Evolutionary conservation across 257 asterid species (phyloP), one percentile per base, ranked within the genome.

Genomic region (Hygrophila difformis): DNA sequence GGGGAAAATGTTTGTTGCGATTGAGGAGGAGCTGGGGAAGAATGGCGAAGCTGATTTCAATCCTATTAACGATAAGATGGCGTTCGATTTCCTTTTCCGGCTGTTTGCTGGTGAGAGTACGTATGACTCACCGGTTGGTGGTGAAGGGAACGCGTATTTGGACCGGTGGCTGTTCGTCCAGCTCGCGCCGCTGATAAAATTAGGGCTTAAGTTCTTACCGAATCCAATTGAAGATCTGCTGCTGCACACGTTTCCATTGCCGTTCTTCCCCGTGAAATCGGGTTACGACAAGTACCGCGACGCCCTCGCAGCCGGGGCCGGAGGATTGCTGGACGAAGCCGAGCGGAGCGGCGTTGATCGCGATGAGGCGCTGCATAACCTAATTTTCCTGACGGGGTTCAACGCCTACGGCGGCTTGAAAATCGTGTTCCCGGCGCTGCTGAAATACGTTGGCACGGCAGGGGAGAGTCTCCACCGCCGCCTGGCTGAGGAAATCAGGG

Each of bases 331-430:
- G 5, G 66, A 69, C 16, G 72, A 69, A 47, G 76, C 76, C 18
- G 76, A 64, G 66, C 28, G 26, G 20, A 34, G 14, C 1, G 76
- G 72, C 8, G 0, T 64, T 1, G 39, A 42, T n/a, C 31, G 66
- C 18, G 72, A 64, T 0, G 76, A 70, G 20, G 72, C 72, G 0
- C 46, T 63, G 1, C 69, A 70, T n/a, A 70, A 70, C 43, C n/a
- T 70, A 6, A 12, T 64, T 37, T 70, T 64, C n/a, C 26, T 70
- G 0, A 31, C 48, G 3, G 69, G 76, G 1, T 70, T 70, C 18
- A 70, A 64, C 31, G 29, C 72, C 0, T 70, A 70, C 44, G 76
- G 72, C 0, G 72, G 72, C 12, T 28, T 42, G 12, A 70, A 70
- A 29, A 41, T 60, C 2, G 22, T 64, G 2, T 70, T 52, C 42